Conservation (phyloP, 192 early-diverging fungal species). For the Coemansia erecta region DNA sequence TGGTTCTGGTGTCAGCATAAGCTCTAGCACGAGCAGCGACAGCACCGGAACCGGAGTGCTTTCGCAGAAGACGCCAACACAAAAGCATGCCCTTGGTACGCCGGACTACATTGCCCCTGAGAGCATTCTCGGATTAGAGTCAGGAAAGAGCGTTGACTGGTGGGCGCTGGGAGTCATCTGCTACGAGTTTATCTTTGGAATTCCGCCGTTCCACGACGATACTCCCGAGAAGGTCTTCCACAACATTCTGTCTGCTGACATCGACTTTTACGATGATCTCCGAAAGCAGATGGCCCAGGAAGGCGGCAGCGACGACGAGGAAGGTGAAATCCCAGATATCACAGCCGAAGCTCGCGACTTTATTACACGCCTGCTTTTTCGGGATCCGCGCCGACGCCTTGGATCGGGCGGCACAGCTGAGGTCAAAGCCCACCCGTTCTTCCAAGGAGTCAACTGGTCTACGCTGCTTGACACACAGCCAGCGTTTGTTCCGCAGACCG, state of each 20-base stretch:
- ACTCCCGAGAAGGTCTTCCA: slow-evolving; percentile 47
- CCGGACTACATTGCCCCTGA: slow-evolving; percentile 94
- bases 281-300: slow-evolving; percentile 8
- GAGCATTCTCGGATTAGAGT: slow-evolving; percentile 80
- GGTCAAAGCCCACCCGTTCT: slow-evolving; percentile 65
- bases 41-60: neutral
- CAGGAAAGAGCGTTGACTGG: slow-evolving; percentile 78
- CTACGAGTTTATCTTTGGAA: slow-evolving; percentile 89
- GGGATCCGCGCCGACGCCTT: slow-evolving; percentile 60
- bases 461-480: slow-evolving; percentile 62
- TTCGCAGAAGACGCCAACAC: neutral
- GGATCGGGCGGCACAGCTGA: slow-evolving; percentile 57
- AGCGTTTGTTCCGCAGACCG: slow-evolving; percentile 78
- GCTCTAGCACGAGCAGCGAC: slow-evolving; percentile 20
- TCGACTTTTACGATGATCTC: slow-evolving; percentile 43
- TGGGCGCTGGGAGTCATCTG: slow-evolving; percentile 92
- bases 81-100: slow-evolving; percentile 68
- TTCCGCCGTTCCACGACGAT: slow-evolving; percentile 71
- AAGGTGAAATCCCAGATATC: slow-evolving; percentile 13
- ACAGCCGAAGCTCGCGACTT: slow-evolving; percentile 47
- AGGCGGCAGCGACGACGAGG: slow-evolving; percentile 21
- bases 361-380: slow-evolving; percentile 56
- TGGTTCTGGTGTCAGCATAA: slow-evolving; percentile 5
- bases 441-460: slow-evolving; percentile 59
- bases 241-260: slow-evolving; percentile 32